phyloP scores from a whole-genome alignment of 169 alveolate species.

The Plasmodium malariae region DNA sequence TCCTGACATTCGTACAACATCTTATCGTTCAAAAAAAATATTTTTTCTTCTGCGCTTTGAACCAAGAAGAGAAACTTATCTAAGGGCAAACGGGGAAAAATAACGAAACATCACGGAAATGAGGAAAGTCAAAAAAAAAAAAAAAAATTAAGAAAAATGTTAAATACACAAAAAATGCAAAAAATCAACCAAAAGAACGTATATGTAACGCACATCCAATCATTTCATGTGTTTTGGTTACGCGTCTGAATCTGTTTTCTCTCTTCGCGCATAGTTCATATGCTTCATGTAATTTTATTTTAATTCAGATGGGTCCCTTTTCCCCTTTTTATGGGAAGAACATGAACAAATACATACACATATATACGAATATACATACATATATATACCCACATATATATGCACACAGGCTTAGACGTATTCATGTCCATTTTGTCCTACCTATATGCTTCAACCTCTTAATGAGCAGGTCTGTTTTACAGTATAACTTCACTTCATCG shows the following conservation, averaged over 20 bases:
- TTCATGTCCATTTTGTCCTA: not conserved
- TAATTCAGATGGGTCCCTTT: no score
- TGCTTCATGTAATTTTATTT: no score
- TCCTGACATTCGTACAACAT: slow-evolving; percentile 33
- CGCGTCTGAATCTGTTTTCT: no score
- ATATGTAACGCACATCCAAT: no score
- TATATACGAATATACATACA: not conserved
- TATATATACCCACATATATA: not conserved
- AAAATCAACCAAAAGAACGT: no score
- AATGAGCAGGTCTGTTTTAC: not conserved
- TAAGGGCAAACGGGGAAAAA: not conserved
- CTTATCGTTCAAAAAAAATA: slow-evolving; percentile 17
- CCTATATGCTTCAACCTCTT: slow-evolving; percentile 42
- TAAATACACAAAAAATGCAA: not conserved
- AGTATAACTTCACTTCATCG: slow-evolving; percentile 39
- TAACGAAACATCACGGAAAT: not conserved
- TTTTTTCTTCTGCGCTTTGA: slow-evolving; percentile 27
- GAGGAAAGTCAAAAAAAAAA: not conserved
- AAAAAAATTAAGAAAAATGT: not conserved
- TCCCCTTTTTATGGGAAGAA: no score
- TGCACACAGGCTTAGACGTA: not conserved
- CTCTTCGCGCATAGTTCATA: no score
- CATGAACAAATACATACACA: no score
- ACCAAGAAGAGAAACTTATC: slow-evolving; percentile 19
- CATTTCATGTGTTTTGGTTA: no score